These are phyloP conservation scores for Ophiostoma ulmi DNA, from an alignment of 2,329 filamentous ascomycete species.

Conservation along the genomic window DNA sequence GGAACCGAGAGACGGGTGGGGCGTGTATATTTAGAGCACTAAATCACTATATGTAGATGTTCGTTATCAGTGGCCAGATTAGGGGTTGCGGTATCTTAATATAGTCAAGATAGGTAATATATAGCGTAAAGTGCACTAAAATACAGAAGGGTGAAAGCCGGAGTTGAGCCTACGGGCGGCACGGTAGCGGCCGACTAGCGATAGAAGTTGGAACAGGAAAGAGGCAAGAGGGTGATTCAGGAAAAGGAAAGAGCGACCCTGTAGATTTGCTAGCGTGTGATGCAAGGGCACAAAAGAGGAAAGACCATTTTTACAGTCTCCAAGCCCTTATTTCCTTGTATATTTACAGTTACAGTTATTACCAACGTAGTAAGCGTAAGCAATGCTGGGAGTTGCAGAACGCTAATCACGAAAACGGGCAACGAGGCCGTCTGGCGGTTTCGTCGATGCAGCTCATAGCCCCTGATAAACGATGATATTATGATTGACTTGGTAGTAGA, in stretches of 20 bases:
- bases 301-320: background rate
- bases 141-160: background rate
- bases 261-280: conserved; percentile 10
- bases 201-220: background rate
- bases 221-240: background rate
- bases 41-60: background rate
- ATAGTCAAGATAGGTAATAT: no score
- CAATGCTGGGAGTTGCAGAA: background rate
- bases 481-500: background rate
- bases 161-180: background rate
- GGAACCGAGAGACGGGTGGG: conserved; percentile 4
- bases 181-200: background rate
- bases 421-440: conserved; percentile 8
- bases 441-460: conserved; percentile 1
- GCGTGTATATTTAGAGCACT: background rate
- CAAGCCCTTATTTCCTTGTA: background rate
- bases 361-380: background rate
- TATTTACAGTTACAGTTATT: background rate
- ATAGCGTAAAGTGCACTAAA: background rate
- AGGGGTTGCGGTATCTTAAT: background rate
- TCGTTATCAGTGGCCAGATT: background rate
- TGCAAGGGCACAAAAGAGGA: conserved; percentile 6
- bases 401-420: conserved; percentile 9
- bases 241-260: conserved; percentile 2
- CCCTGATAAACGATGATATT: background rate